Conservation (phyloP, 2,329 filamentous ascomycete species). For the Monilinia aucupariae region DNA sequence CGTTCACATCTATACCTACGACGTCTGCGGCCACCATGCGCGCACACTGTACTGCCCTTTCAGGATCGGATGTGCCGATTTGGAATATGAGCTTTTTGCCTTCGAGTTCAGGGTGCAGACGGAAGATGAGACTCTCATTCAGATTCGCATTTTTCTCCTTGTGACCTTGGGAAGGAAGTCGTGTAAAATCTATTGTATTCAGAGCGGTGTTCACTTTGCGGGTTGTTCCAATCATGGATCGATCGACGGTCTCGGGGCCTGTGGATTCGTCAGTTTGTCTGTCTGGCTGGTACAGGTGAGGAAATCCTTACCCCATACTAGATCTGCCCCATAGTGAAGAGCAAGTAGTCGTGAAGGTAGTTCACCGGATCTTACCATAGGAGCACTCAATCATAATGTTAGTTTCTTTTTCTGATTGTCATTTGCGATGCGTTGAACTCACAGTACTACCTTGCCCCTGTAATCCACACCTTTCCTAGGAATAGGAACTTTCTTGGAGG, state of each 20-base stretch:
- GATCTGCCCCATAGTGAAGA: conserved; percentile 89
- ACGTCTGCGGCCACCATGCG: conserved; percentile 81
- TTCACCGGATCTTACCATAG: conserved; percentile 98
- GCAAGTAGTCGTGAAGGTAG: conserved; percentile 82
- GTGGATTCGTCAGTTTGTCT: conserved; percentile 14
- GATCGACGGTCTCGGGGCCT: conserved; percentile 92
- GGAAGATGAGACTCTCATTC: conserved; percentile 70
- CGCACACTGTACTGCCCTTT: conserved; percentile 77
- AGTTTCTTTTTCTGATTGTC: not conserved
- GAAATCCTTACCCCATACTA: conserved; percentile 74
- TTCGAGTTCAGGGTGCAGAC: conserved; percentile 74
- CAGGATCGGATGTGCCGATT: conserved; percentile 80
- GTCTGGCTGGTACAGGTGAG: conserved; percentile 14
- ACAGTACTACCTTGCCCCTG: conserved; percentile 81
- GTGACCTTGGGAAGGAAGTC: conserved; percentile 64
- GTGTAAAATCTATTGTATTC: conserved; percentile 78
- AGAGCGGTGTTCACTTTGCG: conserved; percentile 71
- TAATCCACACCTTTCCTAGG: conserved; percentile 88
- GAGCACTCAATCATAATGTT: conserved; percentile 46
- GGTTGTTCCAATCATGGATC: conserved; percentile 81
- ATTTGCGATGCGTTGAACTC: not conserved
- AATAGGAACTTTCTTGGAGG: conserved; percentile 68
- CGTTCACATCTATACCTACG: conserved; percentile 91
- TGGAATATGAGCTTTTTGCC: conserved; percentile 77
- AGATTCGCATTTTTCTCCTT: conserved; percentile 50